These are phyloP conservation scores for Capsicum chinense DNA, from an alignment of 257 asterid genomes.

Conservation along the genomic window DNA sequence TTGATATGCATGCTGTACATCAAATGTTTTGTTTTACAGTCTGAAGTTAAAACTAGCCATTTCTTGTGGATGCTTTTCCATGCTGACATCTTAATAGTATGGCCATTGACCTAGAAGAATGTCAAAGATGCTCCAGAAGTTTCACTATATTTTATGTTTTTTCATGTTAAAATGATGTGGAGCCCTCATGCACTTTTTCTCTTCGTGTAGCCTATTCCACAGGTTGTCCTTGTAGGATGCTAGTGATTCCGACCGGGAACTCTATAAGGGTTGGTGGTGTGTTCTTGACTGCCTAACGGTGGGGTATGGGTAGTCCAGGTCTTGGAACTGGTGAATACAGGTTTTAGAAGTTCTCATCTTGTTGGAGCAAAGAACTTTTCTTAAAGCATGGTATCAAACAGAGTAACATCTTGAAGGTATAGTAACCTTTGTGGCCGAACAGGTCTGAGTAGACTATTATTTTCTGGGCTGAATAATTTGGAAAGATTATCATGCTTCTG, in stretches of 20 bases:
- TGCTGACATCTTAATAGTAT: conserved; percentile 66
- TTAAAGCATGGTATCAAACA: not conserved
- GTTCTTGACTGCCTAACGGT: not conserved
- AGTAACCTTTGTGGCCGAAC: conserved; percentile 6
- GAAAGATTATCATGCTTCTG: not conserved
- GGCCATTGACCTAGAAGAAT: conserved; percentile 68
- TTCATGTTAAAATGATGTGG: conserved; percentile 42
- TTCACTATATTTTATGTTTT: conserved; percentile 41
- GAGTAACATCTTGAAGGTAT: conserved; percentile 21
- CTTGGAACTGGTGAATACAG: conserved; percentile 13
- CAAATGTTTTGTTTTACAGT: conserved; percentile 86
- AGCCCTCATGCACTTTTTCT: conserved; percentile 24
- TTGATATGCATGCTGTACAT: conserved; percentile 92
- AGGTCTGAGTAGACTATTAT: not conserved
- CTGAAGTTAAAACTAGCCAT: conserved; percentile 68
- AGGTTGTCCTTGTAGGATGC: conserved; percentile 47
- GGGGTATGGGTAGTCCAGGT: conserved; percentile 24
- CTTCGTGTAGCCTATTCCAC: conserved; percentile 34
- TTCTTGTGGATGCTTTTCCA: conserved; percentile 62
- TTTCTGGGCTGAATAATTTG: conserved; percentile 7
- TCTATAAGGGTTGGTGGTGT: conserved; percentile 41
- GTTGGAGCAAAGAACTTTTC: not conserved
- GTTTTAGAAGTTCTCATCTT: conserved; percentile 4
- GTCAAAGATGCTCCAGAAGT: conserved; percentile 48
- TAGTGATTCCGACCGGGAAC: conserved; percentile 41